A percentile compares a stretch with the other conserved stretches of the same genome.
phyloP scores from a whole-genome alignment of 2,329 filamentous ascomycete species.

The Penicillium sp. region DNA sequence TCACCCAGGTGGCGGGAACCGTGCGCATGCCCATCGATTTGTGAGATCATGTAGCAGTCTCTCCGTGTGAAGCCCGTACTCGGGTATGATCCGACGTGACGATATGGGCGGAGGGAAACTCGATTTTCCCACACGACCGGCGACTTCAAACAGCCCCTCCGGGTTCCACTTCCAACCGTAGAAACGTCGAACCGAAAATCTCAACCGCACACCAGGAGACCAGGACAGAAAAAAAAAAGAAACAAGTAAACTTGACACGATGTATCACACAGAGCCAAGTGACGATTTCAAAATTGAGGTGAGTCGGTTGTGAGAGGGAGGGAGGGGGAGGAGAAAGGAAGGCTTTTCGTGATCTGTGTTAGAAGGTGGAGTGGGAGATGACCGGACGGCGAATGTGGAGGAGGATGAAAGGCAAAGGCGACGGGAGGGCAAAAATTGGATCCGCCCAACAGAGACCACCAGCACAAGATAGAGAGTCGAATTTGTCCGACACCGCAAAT shows the following conservation, averaged over 20 bases:
- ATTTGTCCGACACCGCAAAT: too few species aligned
- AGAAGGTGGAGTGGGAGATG: background rate
- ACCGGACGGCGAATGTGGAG: slow-evolving; percentile 1
- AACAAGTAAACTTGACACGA: too few species aligned
- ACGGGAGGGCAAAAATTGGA: slow-evolving; percentile 4
- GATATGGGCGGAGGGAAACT: slow-evolving; percentile 8
- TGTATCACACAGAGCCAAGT: too few species aligned
- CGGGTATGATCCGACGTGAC: slow-evolving; percentile 8
- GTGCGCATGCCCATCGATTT: slow-evolving; percentile 40
- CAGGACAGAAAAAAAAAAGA: background rate
- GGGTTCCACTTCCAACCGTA: slow-evolving; percentile 14
- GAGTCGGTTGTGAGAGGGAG: background rate
- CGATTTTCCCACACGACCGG: slow-evolving; percentile 9
- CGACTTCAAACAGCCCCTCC: slow-evolving; percentile 14
- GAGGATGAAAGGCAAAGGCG: slow-evolving; percentile 8
- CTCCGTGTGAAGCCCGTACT: slow-evolving; percentile 4
- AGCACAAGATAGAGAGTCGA: too few species aligned
- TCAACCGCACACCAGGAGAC: background rate
- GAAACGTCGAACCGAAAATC: background rate
- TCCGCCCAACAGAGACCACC: background rate
- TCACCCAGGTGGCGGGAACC: slow-evolving; percentile 36
- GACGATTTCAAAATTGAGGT: background rate
- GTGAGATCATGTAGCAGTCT: slow-evolving; percentile 38
- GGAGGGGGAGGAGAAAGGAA: background rate
- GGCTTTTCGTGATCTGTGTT: background rate